A percentile compares a stretch with the other conserved stretches of the same genome.
phyloP scores from a whole-genome alignment of 768 basidiomycete genomes.

The Agrocybe praecox region DNA sequence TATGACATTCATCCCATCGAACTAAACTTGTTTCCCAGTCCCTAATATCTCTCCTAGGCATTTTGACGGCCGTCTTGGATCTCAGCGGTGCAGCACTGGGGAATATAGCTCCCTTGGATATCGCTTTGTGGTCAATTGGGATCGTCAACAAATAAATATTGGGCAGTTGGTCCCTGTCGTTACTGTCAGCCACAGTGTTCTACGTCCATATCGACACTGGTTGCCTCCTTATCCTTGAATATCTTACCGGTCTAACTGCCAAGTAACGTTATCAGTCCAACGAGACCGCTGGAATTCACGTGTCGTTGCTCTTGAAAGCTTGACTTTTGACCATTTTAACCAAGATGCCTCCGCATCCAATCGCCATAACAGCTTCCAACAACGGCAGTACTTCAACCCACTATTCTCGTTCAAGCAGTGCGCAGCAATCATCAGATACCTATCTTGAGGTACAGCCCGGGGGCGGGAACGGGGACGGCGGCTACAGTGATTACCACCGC shows the following conservation, averaged over 20 bases:
- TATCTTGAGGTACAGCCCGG: background rate
- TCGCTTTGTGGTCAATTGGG: background rate
- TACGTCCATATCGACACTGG: background rate
- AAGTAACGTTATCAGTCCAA: background rate
- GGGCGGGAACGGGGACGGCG: constrained; percentile 23
- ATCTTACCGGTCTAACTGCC: background rate
- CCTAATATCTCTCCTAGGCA: background rate
- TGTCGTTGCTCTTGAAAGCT: background rate
- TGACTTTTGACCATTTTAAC: constrained; percentile 26
- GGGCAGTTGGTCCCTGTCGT: background rate
- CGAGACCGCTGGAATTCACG: background rate
- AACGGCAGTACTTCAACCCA: constrained; percentile 1
- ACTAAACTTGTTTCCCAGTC: background rate
- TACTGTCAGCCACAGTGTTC: background rate
- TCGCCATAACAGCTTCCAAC: constrained; percentile 2
- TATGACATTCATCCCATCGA: background rate
- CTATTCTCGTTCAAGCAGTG: background rate
- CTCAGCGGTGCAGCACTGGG: background rate
- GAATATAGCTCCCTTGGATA: background rate
- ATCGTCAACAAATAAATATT: background rate
- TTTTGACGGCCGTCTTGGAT: background rate
- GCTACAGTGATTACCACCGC: constrained; percentile 30
- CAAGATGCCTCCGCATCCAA: constrained; percentile 1
- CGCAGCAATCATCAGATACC: background rate
- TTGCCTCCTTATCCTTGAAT: background rate